phyloP scores from a whole-genome alignment of 129 eudicot genomes.

The Oenanthe sinensis region DNA sequence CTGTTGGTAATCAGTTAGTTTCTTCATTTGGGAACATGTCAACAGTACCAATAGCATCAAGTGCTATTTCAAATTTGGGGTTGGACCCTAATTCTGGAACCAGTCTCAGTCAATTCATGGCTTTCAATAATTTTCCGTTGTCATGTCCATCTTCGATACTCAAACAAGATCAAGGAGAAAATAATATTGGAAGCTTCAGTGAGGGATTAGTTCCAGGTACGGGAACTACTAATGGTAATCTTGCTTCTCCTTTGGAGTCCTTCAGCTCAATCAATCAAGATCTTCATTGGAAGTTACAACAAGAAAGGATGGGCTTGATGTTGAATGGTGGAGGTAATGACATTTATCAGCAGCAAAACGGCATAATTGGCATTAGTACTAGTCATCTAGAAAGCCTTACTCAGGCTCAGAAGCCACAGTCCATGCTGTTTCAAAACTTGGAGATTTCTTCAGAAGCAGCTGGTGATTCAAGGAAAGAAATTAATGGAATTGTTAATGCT shows the following conservation, averaged over 20 bases:
- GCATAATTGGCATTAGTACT: not conserved
- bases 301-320: slow-evolving; percentile 54
- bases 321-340: slow-evolving; percentile 29
- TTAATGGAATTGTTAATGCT: not conserved
- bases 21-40: slow-evolving; percentile 33
- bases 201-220: slow-evolving; percentile 30
- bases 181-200: not conserved
- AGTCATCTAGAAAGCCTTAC: not conserved
- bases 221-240: slow-evolving; percentile 16
- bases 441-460: slow-evolving; percentile 35
- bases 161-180: slow-evolving; percentile 27
- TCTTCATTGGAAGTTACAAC: slow-evolving; percentile 82
- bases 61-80: slow-evolving; percentile 23
- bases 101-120: slow-evolving; percentile 23
- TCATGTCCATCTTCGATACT: slow-evolving; percentile 16
- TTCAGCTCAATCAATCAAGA: slow-evolving; percentile 77
- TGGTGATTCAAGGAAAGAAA: slow-evolving; percentile 24
- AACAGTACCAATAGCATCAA: not conserved
- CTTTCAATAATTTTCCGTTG: slow-evolving; percentile 22
- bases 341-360: slow-evolving; percentile 15
- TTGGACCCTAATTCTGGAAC: slow-evolving; percentile 36
- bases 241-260: slow-evolving; percentile 71
- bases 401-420: slow-evolving; percentile 34
- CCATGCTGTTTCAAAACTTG: slow-evolving; percentile 56
- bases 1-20: slow-evolving; percentile 19